Evolutionary conservation across 345 rosid species (phyloP), one percentile per base, ranked within the genome.

Genomic region (Odontarrhena argentea): DNA sequence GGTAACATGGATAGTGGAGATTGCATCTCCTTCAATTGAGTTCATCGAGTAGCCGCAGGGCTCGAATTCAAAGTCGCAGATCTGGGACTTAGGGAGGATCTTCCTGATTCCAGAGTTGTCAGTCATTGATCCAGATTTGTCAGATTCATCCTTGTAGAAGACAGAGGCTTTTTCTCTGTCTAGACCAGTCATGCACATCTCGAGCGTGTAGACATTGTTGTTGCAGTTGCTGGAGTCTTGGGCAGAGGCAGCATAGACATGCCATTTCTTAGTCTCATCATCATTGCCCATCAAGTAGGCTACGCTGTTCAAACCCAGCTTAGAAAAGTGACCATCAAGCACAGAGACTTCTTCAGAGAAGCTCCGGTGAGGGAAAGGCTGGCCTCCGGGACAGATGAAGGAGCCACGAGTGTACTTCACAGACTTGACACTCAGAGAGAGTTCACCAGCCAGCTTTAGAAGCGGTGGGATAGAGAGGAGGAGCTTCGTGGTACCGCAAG

Each of bases 21-120:
- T 76, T 0, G 95, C 92, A 68, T 65, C 82, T 30, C 82, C 81
- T 78, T 94, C 97, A n/a, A 94, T 75, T 3, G 91, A 72, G 75
- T 94, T 94, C 99, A 94, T 94, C 3, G 99, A 94, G 82, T 94
- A 94, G 44, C 99, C 99, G 45, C 99, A 94, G 1, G 99, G 95
- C 13, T 94, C 97, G 63, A 94, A 94, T 46, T 91, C 91, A 74
- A 90, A 91, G 73, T 91, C 99, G 9, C 99, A 94, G 56, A 94
- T 94, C 51, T 77, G 73, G n/a, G 99, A 91, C 9, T 80, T 42
- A 0, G 96, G 92, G 22, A 94, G 92, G 70, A 94, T 94, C 76
- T 85, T 82, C 59, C 97, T 80, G 54, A 94, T 94, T 51, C 99
- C 96, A 36, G 99, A 94, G 60, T 78, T 74, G 14, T 76, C 75